Conservation (phyloP, 2,329 filamentous ascomycete species). For the Harringtonia lauricola region DNA sequence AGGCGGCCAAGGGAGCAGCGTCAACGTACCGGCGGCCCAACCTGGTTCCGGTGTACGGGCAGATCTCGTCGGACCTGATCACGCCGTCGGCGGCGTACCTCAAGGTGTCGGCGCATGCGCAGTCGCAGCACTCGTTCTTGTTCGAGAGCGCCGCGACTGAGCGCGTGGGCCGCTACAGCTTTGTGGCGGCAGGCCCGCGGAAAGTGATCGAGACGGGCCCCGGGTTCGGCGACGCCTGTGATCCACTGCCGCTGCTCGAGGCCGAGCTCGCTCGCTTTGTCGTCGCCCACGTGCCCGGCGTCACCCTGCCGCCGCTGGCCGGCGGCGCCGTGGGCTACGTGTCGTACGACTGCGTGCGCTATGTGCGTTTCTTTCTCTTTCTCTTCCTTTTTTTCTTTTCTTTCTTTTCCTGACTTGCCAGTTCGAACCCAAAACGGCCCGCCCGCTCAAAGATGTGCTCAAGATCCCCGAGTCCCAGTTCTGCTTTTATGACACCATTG, state of each 20-base stretch:
- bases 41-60: slow-evolving; percentile 15
- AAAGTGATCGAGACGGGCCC: slow-evolving; percentile 82
- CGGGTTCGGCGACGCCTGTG: slow-evolving; percentile 71
- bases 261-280: slow-evolving; percentile 67
- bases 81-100: slow-evolving; percentile 94
- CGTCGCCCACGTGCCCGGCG: slow-evolving; percentile 71
- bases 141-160: slow-evolving; percentile 91
- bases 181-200: slow-evolving; percentile 61
- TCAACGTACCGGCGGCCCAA: slow-evolving; percentile 10
- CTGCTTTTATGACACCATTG: slow-evolving; percentile 91
- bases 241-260: slow-evolving; percentile 77
- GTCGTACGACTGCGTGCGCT: slow-evolving; percentile 83
- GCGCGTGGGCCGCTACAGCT: slow-evolving; percentile 89
- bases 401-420: slow-evolving; percentile 22
- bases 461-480: slow-evolving; percentile 88
- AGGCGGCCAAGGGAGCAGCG: slow-evolving; percentile 6
- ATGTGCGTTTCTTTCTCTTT: slow-evolving; percentile 37
- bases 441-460: slow-evolving; percentile 78
- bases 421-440: slow-evolving; percentile 93
- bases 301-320: slow-evolving; percentile 75
- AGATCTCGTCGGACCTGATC: slow-evolving; percentile 62
- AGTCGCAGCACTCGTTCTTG: slow-evolving; percentile 66
- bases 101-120: slow-evolving; percentile 68
- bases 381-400: background rate
- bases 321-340: slow-evolving; percentile 95